These are phyloP conservation scores for Rosa persica DNA, from an alignment of 306 rosid species.

Conservation along the genomic window DNA sequence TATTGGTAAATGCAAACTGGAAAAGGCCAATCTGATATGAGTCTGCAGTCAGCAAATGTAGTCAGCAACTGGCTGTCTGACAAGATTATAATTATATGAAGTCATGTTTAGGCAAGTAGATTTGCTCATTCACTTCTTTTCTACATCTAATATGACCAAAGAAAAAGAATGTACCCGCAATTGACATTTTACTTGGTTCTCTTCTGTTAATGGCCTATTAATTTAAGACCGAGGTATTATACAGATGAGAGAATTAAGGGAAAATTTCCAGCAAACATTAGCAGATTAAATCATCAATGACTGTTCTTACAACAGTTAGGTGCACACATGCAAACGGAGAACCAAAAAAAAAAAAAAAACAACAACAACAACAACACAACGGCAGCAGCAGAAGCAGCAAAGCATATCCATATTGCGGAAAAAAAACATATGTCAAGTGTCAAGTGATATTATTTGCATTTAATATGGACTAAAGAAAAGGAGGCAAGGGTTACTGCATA, in stretches of 20 bases:
- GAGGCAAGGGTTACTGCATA: slow-evolving; percentile 39
- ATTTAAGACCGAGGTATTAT: neutral
- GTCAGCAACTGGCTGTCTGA: neutral
- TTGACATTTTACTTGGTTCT: neutral
- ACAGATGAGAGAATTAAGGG: neutral
- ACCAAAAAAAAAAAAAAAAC: neutral
- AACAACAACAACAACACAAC: neutral
- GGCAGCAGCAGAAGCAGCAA: too few relatives aligned
- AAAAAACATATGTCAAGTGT: neutral
- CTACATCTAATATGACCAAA: neutral
- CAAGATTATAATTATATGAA: neutral
- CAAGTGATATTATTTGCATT: neutral
- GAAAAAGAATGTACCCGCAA: neutral
- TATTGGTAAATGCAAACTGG: neutral
- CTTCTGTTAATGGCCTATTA: neutral
- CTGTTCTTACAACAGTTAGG: neutral
- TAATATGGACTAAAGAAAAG: neutral
- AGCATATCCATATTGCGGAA: neutral
- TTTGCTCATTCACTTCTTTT: neutral
- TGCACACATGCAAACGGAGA: neutral
- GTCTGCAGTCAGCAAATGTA: neutral
- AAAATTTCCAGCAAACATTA: neutral
- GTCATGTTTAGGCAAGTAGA: neutral
- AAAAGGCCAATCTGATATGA: neutral
- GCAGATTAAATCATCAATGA: neutral